These are phyloP conservation scores for Orbilia ellipsospora DNA, from an alignment of 2,329 filamentous ascomycete species.

Conservation along the genomic window DNA sequence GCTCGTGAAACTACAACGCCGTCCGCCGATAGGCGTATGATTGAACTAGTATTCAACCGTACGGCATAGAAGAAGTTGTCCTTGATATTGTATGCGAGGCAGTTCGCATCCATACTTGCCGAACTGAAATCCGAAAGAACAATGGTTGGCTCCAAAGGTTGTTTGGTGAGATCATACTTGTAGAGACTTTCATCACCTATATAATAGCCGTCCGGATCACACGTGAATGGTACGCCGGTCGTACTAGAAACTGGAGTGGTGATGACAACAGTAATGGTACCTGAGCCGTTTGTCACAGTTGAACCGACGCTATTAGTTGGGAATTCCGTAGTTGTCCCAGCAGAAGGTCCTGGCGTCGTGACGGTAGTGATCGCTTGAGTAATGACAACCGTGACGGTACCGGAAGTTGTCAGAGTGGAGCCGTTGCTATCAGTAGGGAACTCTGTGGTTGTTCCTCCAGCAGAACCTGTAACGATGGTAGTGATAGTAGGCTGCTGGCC, in stretches of 20 bases:
- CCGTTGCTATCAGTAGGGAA: no score
- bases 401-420: no score
- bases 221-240: neutral
- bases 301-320: neutral
- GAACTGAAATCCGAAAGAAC: neutral
- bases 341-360: no score
- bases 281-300: neutral
- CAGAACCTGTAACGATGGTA: no score
- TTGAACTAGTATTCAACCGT: neutral
- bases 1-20: no score
- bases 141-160: neutral
- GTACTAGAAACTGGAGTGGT: neutral
- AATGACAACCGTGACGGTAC: no score
- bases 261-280: neutral
- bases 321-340: no score
- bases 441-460: no score
- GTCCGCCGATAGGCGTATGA: no score
- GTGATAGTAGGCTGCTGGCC: no score
- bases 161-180: neutral
- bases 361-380: no score
- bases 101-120: neutral
- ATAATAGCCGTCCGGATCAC: neutral
- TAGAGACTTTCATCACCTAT: neutral
- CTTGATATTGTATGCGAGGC: constrained; percentile 2
- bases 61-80: constrained; percentile 8